Evolutionary conservation across 257 asterid species (phyloP).

Genomic region (Penstemon barbatus): DNA sequence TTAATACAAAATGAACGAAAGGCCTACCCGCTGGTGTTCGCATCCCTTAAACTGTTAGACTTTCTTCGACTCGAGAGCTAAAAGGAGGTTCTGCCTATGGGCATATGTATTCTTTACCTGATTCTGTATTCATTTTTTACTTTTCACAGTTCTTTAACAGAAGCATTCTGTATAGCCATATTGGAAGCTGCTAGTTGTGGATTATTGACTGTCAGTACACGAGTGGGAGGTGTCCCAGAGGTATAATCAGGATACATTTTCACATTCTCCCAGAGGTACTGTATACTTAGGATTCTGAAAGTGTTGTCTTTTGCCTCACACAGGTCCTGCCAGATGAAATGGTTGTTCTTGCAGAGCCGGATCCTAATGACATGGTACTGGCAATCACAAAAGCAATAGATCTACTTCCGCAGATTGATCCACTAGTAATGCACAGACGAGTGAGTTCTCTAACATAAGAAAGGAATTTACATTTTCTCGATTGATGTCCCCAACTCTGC

Average conservation of each 20-base stretch:
- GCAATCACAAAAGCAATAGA: constrained; percentile 78
- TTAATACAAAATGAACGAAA: not conserved
- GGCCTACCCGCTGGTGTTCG: not conserved
- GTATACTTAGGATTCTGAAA: constrained; percentile 26
- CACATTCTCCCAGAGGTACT: constrained; percentile 6
- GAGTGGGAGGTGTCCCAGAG: constrained; percentile 99
- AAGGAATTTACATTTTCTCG: constrained; percentile 8
- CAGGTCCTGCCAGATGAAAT: constrained; percentile 98
- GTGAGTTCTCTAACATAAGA: constrained; percentile 48
- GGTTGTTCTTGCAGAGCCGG: constrained; percentile 89
- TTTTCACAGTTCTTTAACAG: constrained; percentile 82
- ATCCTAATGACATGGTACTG: constrained; percentile 84
- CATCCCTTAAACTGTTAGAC: not conserved
- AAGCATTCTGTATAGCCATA: constrained; percentile 96
- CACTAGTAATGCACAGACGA: constrained; percentile 80
- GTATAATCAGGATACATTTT: constrained; percentile 47
- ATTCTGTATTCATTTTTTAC: constrained; percentile 26
- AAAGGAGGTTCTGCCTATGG: constrained; percentile 5
- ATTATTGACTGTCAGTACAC: constrained; percentile 94
- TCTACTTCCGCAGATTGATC: constrained; percentile 88
- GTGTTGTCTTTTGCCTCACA: constrained; percentile 27
- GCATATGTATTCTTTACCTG: constrained; percentile 24
- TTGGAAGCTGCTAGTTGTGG: constrained; percentile 99
- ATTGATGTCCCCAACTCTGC: too few relatives aligned
- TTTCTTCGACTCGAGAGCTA: not conserved